These are phyloP conservation scores for Saturnispora mendoncae DNA, from an alignment of 805 yeast species.

Conservation along the genomic window DNA sequence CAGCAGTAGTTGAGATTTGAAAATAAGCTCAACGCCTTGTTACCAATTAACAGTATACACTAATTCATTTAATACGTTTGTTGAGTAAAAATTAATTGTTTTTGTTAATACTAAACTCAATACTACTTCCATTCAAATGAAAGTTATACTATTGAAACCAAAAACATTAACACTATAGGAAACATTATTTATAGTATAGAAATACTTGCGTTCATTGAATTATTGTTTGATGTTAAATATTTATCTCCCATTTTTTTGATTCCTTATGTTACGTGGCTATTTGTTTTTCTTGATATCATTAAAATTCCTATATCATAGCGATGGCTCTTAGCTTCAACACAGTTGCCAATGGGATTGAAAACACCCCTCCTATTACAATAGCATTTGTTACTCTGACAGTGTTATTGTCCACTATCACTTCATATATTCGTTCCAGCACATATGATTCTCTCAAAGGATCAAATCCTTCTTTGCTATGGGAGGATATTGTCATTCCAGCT, in stretches of 20 bases:
- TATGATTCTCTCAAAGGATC: conserved; percentile 22
- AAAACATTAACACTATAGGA: too few species aligned
- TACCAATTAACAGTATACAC: too few species aligned
- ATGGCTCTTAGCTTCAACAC: neutral
- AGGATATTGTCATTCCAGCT: conserved; percentile 38
- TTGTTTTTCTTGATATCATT: neutral
- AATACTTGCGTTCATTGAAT: too few species aligned
- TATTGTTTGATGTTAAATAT: too few species aligned
- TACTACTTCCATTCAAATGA: too few species aligned
- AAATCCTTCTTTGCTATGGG: conserved; percentile 25
- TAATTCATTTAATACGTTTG: too few species aligned
- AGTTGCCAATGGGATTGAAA: neutral
- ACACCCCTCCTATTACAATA: conserved; percentile 27
- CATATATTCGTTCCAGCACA: conserved; percentile 32
- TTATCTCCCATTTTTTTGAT: too few species aligned
- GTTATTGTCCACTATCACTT: conserved; percentile 33
- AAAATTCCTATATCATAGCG: neutral
- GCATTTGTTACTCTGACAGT: conserved; percentile 34
- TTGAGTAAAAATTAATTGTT: too few species aligned
- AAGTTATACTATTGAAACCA: too few species aligned
- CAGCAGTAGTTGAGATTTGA: too few species aligned
- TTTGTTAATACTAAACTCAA: too few species aligned
- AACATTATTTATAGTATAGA: too few species aligned
- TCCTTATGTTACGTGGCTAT: neutral
- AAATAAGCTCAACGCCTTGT: neutral